These are phyloP conservation scores for Tricladium varicosporioides DNA, from an alignment of 2,329 filamentous ascomycete species.

Conservation along the genomic window DNA sequence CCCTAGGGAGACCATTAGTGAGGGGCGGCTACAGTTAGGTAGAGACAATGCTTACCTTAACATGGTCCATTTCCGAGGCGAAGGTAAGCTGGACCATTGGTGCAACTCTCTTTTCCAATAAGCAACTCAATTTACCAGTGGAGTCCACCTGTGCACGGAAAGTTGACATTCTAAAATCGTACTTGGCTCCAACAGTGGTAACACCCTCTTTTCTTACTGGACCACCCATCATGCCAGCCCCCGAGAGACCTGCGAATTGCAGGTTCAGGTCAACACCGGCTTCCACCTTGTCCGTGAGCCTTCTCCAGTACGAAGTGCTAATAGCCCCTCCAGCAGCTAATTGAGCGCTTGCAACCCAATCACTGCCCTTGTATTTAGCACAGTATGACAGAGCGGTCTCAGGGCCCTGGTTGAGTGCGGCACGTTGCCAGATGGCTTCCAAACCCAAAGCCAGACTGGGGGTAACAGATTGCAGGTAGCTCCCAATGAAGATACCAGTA, in stretches of 20 bases:
- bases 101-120: slow-evolving; percentile 94
- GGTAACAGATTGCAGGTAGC: slow-evolving; percentile 92
- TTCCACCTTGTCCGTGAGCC: slow-evolving; percentile 90
- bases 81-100: slow-evolving; percentile 92
- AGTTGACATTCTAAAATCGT: slow-evolving; percentile 93
- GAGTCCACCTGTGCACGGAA: slow-evolving; percentile 97
- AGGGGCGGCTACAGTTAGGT: background rate
- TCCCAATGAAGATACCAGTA: slow-evolving; percentile 93
- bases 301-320: slow-evolving; percentile 91
- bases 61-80: slow-evolving; percentile 93
- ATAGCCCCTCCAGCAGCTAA: slow-evolving; percentile 77
- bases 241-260: slow-evolving; percentile 67
- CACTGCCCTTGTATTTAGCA: slow-evolving; percentile 83
- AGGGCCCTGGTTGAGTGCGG: slow-evolving; percentile 79
- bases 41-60: slow-evolving; percentile 65
- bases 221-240: slow-evolving; percentile 69
- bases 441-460: slow-evolving; percentile 82
- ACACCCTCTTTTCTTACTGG: slow-evolving; percentile 80
- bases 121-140: slow-evolving; percentile 85
- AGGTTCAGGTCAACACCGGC: slow-evolving; percentile 94
- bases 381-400: slow-evolving; percentile 89
- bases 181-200: slow-evolving; percentile 92
- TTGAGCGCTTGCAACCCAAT: slow-evolving; percentile 93
- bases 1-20: slow-evolving; percentile 57
- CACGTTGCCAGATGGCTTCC: slow-evolving; percentile 91